Base-by-base conservation (phyloP, 495 filamentous ascomycete species). In the Peziza echinospora region DNA sequence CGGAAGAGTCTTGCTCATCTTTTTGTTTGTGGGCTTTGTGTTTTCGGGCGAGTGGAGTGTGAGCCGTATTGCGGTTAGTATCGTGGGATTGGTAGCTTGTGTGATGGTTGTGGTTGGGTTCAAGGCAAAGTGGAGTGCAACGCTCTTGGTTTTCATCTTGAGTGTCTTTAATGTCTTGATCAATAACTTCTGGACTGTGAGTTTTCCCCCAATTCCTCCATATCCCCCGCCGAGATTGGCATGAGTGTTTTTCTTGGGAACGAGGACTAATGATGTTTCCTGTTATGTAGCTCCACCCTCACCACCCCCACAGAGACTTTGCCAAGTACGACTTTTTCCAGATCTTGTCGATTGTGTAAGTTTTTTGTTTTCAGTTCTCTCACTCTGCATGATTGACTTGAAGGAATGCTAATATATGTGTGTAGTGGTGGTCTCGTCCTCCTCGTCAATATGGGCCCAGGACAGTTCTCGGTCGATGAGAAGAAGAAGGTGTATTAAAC, bases 271-370 rank as follows among this genome's bases (percentile, higher is more conserved):
- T 34, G 26, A 41, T 47, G 34, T 40, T 51, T 22, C 61, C 53
- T 59, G 49, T 46, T 9, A 16, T 45, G 46, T 50, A 94, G 87
- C 87, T 97, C 51, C 89, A 96, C 65, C 80, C 84, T 47, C 84
- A 92, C 68, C 89, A 97, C 69, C 89, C 91, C 42, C 85, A 97
- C 68, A 93, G 93, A 71, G 89, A 97, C 61, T 97, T 97, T 57
- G 91, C 91, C 70, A 97, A 97, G 67, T 97, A 97, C 71, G 89
- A 96, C 63, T 97, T 97, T 69, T 97, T 97, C 77, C 89, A 97
- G 69, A 93, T 96, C 60, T 69, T 97, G 45, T 97, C 89, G 37
- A 97, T 97, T 64, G 89, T 97, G 77, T 81, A 77, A 62, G 77
- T 69, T 22, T 22, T 19, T 6, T n/a, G n/a, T n/a, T n/a, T n/a